Evolutionary conservation across 768 basidiomycete species (phyloP), one percentile per base, ranked within the genome.

Genomic region (Russula emetica): DNA sequence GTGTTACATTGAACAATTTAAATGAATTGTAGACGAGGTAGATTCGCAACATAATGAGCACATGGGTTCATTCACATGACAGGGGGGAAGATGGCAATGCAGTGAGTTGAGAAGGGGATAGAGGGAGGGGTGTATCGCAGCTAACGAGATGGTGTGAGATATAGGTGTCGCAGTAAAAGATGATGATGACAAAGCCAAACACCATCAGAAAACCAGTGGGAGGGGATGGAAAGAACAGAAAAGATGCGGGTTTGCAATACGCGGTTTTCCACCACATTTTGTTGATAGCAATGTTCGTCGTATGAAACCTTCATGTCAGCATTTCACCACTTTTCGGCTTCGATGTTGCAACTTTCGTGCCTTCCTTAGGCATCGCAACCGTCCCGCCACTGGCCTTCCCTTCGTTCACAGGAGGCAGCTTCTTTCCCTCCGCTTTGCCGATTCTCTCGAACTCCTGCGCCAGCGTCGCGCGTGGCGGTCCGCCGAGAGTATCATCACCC

Each of bases 401-500:
- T 22, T 34, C 61, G 2, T 57, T 44, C 51, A 54, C 55, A 36
- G 56, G 54, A 55, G 54, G 28, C 36, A 55, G 28, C 30, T 20
- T 51, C 40, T 56, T 58, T 45, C 58, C 49, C n/a, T 64, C 63
- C 8, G 50, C 47, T 22, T 64, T 64, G 22, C 63, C 30, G 20
- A 67, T 60, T 20, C 58, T 54, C 34, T 66, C 64, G 36, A 66
- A 67, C 38, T 67, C 64, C 53, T 63, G 58, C 13, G 66, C 60
- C 16, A 67, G 51, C 18, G 63, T 57, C 5, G 55, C 64, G 7
- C 66, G 64, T 2, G 59, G 63, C 32, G 57, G 57, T 1, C n/a
- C 60, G 18, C 28, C 34, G 22, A 60, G 24, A 20, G 49, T 36
- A 42, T 55, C 49, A 2, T 54, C 63, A 4, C 54, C 66, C 9